A percentile compares a stretch with the other conserved stretches of the same genome.
Evolutionary conservation across 331 rosid species (phyloP).

Genomic region (Pyrus hybrid): DNA sequence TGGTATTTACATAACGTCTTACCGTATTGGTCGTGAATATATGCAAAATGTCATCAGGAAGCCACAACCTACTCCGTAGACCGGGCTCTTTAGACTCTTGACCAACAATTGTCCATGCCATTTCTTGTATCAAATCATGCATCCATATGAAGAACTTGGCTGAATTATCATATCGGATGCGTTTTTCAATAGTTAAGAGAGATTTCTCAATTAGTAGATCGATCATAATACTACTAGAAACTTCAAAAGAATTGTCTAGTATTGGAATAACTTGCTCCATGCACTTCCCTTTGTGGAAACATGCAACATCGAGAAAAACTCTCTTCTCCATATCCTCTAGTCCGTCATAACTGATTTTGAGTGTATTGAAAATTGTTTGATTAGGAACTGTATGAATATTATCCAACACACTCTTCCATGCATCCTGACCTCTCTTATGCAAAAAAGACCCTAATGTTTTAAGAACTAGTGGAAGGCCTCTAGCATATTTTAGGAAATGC

Average conservation of each 20-base stretch:
- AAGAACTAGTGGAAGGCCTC: background rate
- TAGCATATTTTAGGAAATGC: background rate
- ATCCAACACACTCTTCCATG: background rate
- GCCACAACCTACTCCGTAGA: background rate
- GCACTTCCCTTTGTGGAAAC: background rate
- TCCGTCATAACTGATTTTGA: background rate
- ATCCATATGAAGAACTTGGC: background rate
- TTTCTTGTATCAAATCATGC: slow-evolving; percentile 9
- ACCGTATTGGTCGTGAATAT: background rate
- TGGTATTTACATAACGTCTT: background rate
- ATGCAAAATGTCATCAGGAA: background rate
- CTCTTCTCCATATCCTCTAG: background rate
- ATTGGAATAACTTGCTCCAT: background rate
- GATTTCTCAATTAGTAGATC: background rate
- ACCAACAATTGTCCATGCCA: slow-evolving; percentile 2
- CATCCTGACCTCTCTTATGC: background rate
- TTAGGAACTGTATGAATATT: background rate
- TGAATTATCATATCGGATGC: too few species aligned
- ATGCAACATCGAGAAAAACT: background rate
- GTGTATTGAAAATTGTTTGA: background rate
- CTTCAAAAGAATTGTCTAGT: background rate
- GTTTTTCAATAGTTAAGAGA: background rate
- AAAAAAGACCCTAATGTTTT: background rate
- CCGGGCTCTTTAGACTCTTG: background rate
- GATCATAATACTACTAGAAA: background rate